Conservation (phyloP, 2,329 filamentous ascomycete species). For the Leptoxyphium fumago region DNA sequence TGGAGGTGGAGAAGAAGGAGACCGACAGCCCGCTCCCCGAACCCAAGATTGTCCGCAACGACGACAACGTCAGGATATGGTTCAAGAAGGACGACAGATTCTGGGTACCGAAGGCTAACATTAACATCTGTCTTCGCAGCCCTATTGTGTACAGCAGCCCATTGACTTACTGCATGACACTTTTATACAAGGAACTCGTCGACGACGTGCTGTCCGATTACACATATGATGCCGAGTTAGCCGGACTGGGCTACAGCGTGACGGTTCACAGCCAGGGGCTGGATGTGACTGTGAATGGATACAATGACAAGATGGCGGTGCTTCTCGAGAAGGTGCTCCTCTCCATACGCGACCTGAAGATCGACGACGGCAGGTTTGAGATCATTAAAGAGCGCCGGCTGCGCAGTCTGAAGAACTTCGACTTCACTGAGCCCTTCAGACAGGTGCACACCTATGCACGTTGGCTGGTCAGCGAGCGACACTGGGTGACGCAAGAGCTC, state of each 20-base stretch:
- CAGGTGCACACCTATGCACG: conserved; percentile 73
- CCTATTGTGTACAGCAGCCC: conserved; percentile 68
- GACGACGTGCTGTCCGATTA: conserved; percentile 83
- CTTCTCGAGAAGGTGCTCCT: conserved; percentile 77
- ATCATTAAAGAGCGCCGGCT: conserved; percentile 77
- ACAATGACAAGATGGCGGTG: conserved; percentile 91
- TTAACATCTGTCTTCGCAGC: conserved; percentile 67
- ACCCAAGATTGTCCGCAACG: conserved; percentile 74
- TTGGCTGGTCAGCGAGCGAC: conserved; percentile 63
- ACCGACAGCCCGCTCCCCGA: conserved; percentile 57
- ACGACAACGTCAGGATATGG: conserved; percentile 69
- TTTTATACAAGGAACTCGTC: conserved; percentile 72
- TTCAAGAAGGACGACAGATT: conserved; percentile 98
- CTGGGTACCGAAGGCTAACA: conserved; percentile 89
- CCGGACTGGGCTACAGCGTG: conserved; percentile 75
- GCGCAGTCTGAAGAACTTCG: conserved; percentile 70
- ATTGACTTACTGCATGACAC: conserved; percentile 61
- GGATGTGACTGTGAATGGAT: conserved; percentile 67
- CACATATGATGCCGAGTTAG: conserved; percentile 88
- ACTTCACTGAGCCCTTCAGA: conserved; percentile 75
- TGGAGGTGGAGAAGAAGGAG: conserved; percentile 91
- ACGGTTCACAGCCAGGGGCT: conserved; percentile 57
- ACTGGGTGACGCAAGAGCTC: conserved; percentile 67
- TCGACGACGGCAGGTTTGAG: conserved; percentile 76
- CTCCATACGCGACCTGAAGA: conserved; percentile 69